A percentile compares a stretch with the other conserved stretches of the same genome.
phyloP scores from a whole-genome alignment of 257 asterid genomes.

The Phtheirospermum japonicum region DNA sequence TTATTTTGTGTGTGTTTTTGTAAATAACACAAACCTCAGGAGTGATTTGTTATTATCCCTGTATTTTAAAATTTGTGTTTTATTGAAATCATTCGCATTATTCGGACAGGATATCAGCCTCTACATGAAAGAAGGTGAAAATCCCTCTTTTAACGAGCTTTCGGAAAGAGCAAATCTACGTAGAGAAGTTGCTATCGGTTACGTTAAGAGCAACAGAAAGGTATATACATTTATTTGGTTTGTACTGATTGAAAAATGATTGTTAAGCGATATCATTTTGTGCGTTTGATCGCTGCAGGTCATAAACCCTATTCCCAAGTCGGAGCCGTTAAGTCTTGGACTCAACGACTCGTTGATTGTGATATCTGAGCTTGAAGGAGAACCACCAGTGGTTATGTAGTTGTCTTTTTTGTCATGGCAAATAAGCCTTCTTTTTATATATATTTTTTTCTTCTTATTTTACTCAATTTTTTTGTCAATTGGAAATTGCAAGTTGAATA shows the following conservation, averaged over 20 bases:
- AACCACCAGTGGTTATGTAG: conserved; percentile 45
- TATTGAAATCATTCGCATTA: conserved; percentile 23
- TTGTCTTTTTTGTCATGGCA: too few relatives aligned
- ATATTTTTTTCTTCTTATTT: neutral
- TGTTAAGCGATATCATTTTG: neutral
- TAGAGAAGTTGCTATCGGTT: conserved; percentile 95
- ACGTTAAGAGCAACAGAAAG: conserved; percentile 71
- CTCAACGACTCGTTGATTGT: conserved; percentile 63
- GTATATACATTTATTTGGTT: conserved; percentile 32
- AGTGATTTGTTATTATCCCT: too few relatives aligned
- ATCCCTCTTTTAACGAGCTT: conserved; percentile 76
- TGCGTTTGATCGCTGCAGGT: conserved; percentile 45
- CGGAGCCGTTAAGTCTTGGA: conserved; percentile 61
- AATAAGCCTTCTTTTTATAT: neutral
- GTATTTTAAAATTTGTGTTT: neutral
- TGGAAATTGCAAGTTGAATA: neutral
- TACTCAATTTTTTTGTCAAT: too few relatives aligned
- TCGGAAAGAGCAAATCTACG: conserved; percentile 79
- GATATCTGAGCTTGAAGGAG: conserved; percentile 89
- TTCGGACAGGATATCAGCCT: conserved; percentile 64
- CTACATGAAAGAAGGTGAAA: conserved; percentile 81
- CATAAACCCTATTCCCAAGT: conserved; percentile 77
- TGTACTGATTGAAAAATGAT: neutral
- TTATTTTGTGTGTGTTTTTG: too few relatives aligned
- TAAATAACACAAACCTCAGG: too few relatives aligned